phyloP scores from a whole-genome alignment of 306 rosid genomes.

The Glycyrrhiza uralensis region DNA sequence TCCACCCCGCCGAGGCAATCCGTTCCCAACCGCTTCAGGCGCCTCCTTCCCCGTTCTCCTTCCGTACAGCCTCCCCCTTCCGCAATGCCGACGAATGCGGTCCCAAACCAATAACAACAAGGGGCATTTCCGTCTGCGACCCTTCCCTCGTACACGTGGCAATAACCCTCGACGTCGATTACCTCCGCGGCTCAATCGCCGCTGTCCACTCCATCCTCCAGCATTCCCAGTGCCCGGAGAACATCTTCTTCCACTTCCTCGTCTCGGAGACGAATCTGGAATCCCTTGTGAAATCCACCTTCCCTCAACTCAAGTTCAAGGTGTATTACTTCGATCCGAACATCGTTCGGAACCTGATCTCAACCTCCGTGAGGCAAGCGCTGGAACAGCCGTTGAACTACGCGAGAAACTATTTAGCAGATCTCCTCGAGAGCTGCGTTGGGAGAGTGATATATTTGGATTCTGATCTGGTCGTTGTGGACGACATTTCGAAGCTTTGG shows the following conservation, averaged over 20 bases:
- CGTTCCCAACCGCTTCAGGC: slow-evolving; percentile 43
- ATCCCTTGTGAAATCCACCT: slow-evolving; percentile 56
- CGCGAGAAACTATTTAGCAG: slow-evolving; percentile 75
- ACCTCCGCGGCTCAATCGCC: slow-evolving; percentile 83
- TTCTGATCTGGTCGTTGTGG: slow-evolving; percentile 69
- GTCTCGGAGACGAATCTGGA: slow-evolving; percentile 56
- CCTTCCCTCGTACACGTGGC: slow-evolving; percentile 69
- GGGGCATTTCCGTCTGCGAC: slow-evolving; percentile 39
- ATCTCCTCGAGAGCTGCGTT: slow-evolving; percentile 58
- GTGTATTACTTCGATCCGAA: slow-evolving; percentile 65
- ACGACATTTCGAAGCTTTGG: slow-evolving; percentile 64
- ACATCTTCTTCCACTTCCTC: slow-evolving; percentile 68
- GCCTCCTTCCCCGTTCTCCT: too few relatives aligned
- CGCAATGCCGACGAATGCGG: slow-evolving; percentile 60
- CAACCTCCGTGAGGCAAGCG: slow-evolving; percentile 74
- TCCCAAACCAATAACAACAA: too few relatives aligned
- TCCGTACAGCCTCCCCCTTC: slow-evolving; percentile 45
- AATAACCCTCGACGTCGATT: slow-evolving; percentile 68
- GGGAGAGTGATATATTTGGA: slow-evolving; percentile 63
- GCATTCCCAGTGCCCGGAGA: slow-evolving; percentile 60
- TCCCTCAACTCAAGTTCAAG: slow-evolving; percentile 60
- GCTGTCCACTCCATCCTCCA: slow-evolving; percentile 71
- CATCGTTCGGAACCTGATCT: slow-evolving; percentile 52
- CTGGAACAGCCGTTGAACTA: slow-evolving; percentile 75
- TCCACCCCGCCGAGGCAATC: slow-evolving; percentile 74